Evolutionary conservation across 768 basidiomycete genomes (phyloP), one percentile per base, ranked within the genome.

Genomic region (Rhodotorula graminis): DNA sequence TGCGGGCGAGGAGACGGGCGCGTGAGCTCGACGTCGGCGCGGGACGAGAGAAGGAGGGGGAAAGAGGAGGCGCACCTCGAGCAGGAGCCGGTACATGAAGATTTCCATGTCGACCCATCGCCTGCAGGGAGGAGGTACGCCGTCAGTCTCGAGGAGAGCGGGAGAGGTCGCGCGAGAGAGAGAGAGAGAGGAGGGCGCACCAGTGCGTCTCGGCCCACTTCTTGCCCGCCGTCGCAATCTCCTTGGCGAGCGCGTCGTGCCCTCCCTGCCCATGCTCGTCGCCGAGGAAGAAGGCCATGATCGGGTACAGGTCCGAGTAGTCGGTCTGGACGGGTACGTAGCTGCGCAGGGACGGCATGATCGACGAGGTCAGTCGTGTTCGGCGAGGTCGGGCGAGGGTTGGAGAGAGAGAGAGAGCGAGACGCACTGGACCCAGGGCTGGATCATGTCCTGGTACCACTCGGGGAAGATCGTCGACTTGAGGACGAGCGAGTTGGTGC

Each of bases 401-500:
- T 6, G 8, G 25, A 16, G 40, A n/a, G 53, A 46, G 46, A 3
- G 61, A 31, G 21, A 46, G 11, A 23, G 37, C 6, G 19, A 14
- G 47, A 73, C 72, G 46, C 21, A 78, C 74, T 82, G 82, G 40
- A 82, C 79, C 82, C 82, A 83, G 71, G 82, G 70, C 80, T 83
- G 77, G 79, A 83, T 64, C 61, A 71, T 69, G 61, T 77, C 78
- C 33, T 63, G 50, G 60, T 77, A 78, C 53, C 78, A 79, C 47
- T 79, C 78, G 37, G 74, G 69, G 60, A 77, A 79, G 49, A 82
- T 80, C 6, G 80, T 80, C 46, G 79, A 73, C 63, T 83, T 83
- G 73, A 83, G 79, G 31, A 82, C 81, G 42, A 82, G 76, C 60
- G 82, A 81, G 68, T 82, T 83, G 31, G 80, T 81, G 61, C 78